These are phyloP conservation scores for Aureobasidium lini DNA, from an alignment of 2,329 filamentous ascomycete species.

Conservation along the genomic window DNA sequence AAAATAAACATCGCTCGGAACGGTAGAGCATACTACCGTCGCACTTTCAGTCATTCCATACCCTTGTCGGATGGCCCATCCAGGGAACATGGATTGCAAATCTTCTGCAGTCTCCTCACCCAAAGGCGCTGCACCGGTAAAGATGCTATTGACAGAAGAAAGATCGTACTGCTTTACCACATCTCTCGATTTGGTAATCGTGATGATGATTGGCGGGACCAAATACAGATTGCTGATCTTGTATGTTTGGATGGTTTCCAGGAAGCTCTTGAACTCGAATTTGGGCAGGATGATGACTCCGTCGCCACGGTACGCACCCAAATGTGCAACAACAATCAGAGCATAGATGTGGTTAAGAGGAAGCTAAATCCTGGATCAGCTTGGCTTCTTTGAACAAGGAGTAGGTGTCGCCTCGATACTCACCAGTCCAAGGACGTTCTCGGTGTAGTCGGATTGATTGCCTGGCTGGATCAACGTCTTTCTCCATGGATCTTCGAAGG, in stretches of 20 bases:
- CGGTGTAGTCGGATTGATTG: conserved; percentile 38
- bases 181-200: conserved; percentile 59
- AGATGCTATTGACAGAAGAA: conserved; percentile 56
- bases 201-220: conserved; percentile 75
- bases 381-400: not conserved
- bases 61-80: conserved; percentile 59
- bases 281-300: conserved; percentile 64
- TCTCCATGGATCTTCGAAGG: conserved; percentile 42
- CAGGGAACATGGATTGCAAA: conserved; percentile 53
- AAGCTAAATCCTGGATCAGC: conserved; percentile 29
- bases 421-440: conserved; percentile 54
- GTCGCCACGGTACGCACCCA: conserved; percentile 62
- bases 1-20: conserved; percentile 56
- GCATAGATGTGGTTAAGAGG: conserved; percentile 79
- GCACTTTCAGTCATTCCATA: conserved; percentile 73
- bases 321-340: conserved; percentile 62
- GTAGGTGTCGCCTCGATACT: not conserved
- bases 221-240: conserved; percentile 62
- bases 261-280: conserved; percentile 62
- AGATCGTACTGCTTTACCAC: conserved; percentile 62
- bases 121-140: conserved; percentile 71
- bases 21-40: conserved; percentile 59
- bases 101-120: conserved; percentile 65
- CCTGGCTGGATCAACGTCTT: conserved; percentile 32
- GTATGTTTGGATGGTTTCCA: conserved; percentile 58